Evolutionary conservation across 768 basidiomycete genomes (phyloP).

Genomic region (Vishniacozyma victoriae): DNA sequence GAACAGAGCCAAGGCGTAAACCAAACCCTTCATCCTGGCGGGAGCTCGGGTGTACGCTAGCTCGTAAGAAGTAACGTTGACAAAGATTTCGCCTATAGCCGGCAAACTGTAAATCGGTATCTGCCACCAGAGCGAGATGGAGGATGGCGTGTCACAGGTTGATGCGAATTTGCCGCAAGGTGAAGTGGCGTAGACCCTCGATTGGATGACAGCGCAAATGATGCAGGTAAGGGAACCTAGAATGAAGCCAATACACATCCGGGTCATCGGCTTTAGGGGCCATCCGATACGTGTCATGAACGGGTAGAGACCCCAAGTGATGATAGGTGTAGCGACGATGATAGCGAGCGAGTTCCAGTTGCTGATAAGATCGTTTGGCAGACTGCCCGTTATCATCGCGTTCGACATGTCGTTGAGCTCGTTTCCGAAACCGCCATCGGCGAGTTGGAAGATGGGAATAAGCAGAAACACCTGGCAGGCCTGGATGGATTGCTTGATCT

Average conservation of each 20-base stretch:
- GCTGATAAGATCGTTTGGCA: slow-evolving; percentile 39
- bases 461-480: slow-evolving; percentile 42
- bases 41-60: slow-evolving; percentile 45
- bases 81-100: slow-evolving; percentile 42
- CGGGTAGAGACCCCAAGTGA: slow-evolving; percentile 42
- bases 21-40: slow-evolving; percentile 43
- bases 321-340: slow-evolving; percentile 34
- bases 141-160: slow-evolving; percentile 27
- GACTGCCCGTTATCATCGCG: slow-evolving; percentile 39
- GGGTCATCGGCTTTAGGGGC: slow-evolving; percentile 13
- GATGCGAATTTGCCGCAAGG: slow-evolving; percentile 43
- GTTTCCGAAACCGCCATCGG: slow-evolving; percentile 41
- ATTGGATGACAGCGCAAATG: slow-evolving; percentile 42
- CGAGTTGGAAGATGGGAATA: slow-evolving; percentile 43
- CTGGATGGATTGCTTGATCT: slow-evolving; percentile 33
- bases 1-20: slow-evolving; percentile 40
- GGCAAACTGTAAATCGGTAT: slow-evolving; percentile 39
- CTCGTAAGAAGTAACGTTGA: slow-evolving; percentile 45
- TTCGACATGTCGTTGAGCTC: slow-evolving; percentile 35
- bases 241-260: slow-evolving; percentile 24
- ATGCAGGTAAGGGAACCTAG: slow-evolving; percentile 21
- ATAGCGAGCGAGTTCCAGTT: slow-evolving; percentile 44
- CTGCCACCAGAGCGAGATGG: slow-evolving; percentile 38
- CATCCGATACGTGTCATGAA: slow-evolving; percentile 25
- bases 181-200: slow-evolving; percentile 38